Percentiles rank a stretch among this genome's conserved stretches.
Conservation (phyloP, 306 rosid genomes). For the Vachellia collinsii region DNA sequence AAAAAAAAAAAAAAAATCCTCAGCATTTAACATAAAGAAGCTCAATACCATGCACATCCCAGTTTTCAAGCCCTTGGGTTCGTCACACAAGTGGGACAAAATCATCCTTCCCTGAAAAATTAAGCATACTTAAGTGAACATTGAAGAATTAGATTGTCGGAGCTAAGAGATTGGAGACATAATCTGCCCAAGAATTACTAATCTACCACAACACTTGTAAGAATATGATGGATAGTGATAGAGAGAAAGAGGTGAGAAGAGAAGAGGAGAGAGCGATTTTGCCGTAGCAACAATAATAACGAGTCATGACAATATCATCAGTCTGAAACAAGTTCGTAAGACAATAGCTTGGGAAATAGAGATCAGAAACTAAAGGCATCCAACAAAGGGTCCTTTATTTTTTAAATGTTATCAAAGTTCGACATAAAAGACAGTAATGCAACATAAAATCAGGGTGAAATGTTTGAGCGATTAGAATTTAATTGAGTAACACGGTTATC, state of each 20-base stretch:
- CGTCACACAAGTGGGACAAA: conserved; percentile 77
- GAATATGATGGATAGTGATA: neutral
- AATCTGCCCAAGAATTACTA: neutral
- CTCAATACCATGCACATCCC: conserved; percentile 95
- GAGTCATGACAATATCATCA: too few relatives aligned
- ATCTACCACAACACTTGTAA: conserved; percentile 14
- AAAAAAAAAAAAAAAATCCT: neutral
- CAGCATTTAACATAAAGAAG: conserved; percentile 7
- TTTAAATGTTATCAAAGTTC: neutral
- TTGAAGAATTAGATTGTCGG: neutral
- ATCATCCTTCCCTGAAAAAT: conserved; percentile 85
- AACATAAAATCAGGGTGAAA: conserved; percentile 18
- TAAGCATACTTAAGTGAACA: conserved; percentile 17
- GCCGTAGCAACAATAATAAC: too few relatives aligned
- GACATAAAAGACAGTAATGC: conserved; percentile 12
- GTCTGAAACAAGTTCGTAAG: too few relatives aligned
- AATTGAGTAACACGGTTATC: conserved; percentile 32
- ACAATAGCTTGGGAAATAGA: too few relatives aligned
- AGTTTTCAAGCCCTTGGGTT: conserved; percentile 82
- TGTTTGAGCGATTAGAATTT: conserved; percentile 8
- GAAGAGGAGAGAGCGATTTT: neutral
- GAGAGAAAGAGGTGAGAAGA: neutral
- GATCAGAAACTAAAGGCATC: too few relatives aligned
- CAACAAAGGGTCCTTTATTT: too few relatives aligned
- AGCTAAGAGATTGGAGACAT: neutral